These are phyloP conservation scores for Sordariomycetes sp. DNA, from an alignment of 2,329 filamentous ascomycete species.

Conservation along the genomic window DNA sequence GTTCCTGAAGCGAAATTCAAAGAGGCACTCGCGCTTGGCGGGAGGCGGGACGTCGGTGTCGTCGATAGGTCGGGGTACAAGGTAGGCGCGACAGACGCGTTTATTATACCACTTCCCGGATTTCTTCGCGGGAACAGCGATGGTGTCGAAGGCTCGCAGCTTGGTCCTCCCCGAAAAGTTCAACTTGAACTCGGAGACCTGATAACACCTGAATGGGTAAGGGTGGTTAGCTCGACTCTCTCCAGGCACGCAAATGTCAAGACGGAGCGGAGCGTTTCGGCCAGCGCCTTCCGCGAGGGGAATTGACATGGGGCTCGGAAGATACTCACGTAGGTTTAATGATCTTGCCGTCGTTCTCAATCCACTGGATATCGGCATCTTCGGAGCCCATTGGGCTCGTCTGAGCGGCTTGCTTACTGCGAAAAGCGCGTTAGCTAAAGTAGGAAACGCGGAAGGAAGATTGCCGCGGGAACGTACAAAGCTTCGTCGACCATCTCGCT, in stretches of 20 bases:
- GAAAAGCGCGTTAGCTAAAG: background rate
- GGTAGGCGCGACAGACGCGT: background rate
- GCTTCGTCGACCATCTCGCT: background rate
- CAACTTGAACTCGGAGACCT: background rate
- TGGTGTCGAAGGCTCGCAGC: background rate
- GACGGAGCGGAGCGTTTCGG: background rate
- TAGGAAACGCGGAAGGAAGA: background rate
- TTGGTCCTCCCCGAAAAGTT: background rate
- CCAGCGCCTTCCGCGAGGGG: background rate
- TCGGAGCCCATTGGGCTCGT: conserved; percentile 2
- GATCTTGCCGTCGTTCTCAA: background rate
- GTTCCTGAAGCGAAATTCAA: background rate
- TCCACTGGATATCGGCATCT: background rate
- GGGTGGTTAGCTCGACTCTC: background rate
- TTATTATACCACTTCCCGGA: background rate
- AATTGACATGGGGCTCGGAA: background rate
- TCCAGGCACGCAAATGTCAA: no score
- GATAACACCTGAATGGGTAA: background rate
- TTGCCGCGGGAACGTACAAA: background rate
- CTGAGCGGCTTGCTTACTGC: background rate
- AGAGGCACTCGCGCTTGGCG: background rate
- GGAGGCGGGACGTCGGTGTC: background rate
- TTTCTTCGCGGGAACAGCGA: background rate
- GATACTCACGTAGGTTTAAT: background rate
- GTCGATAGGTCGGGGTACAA: background rate